Evolutionary conservation across 208 protist genomes (phyloP), one percentile per base, ranked within the genome.

Genomic region (Wallacemonas sp.): DNA sequence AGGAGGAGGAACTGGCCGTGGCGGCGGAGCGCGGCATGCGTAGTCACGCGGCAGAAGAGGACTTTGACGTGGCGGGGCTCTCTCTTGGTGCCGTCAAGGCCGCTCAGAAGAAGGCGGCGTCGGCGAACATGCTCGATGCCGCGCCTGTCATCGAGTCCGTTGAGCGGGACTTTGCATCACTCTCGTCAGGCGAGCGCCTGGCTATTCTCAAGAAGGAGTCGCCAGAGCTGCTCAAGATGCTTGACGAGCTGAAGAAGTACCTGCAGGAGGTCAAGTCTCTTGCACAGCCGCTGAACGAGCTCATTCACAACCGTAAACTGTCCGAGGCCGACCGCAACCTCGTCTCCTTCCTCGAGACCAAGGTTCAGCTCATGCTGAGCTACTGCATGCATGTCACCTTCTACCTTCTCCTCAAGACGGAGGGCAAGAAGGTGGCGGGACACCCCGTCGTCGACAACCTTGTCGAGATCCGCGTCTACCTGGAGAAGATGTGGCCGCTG

Each of bases 341-440:
- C 36, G 81, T 94, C 12, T 81, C 84, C 1, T 97, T 94, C 61
- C 72, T 97, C 9, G 88, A 96, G 55, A 95, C 83, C n/a, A 96
- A 96, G 65, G 83, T 93, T 49, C 90, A 98, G 70, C 78, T 98
- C 52, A 94, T 98, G 93, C 85, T 98, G 24, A 95, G 87, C 64
- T 98, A 98, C 74, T 98, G 93, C 88, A 97, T 97, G 90, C 89
- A 98, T 76, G 90, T 98, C 33, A 88, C 81, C 23, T 98, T 96
- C 65, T 98, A 97, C 65, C 80, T 98, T 27, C 81, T 97, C 27
- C 69, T 98, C 34, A 98, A 98, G 76, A 80, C 83, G 32, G 90
- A 96, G 64, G 96, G 96, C 23, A 83, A 87, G 48, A 94, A 92
- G 66, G 88, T 98, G 34, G 81, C 88, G 5, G 94, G 92, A 19